These are phyloP conservation scores for Chiua virens DNA, from an alignment of 768 basidiomycete species.

Conservation along the genomic window DNA sequence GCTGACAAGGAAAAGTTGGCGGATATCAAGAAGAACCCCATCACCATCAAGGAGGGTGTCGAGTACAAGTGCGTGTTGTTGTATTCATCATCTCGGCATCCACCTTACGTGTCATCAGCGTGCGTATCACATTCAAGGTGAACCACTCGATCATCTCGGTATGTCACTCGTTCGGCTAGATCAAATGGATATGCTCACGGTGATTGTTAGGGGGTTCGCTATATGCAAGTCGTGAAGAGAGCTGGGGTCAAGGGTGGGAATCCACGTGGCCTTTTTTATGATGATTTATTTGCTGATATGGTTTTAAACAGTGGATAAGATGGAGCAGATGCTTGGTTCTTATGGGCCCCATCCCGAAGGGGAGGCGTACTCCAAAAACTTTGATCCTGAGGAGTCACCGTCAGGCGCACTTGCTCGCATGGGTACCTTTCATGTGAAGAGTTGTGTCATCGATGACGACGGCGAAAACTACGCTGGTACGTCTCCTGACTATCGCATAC, in stretches of 20 bases:
- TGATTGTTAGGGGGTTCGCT: slow-evolving; percentile 67
- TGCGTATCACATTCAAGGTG: slow-evolving; percentile 80
- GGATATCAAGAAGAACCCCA: slow-evolving; percentile 74
- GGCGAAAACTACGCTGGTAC: slow-evolving; percentile 74
- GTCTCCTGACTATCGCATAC: slow-evolving; percentile 22
- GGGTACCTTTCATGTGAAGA: slow-evolving; percentile 75
- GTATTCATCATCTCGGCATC: background rate
- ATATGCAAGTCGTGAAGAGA: slow-evolving; percentile 87
- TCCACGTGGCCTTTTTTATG: background rate
- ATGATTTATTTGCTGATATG: slow-evolving; percentile 3
- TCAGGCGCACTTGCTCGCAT: slow-evolving; percentile 84
- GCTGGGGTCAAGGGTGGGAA: slow-evolving; percentile 65
- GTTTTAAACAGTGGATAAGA: slow-evolving; percentile 69
- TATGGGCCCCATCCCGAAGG: slow-evolving; percentile 74
- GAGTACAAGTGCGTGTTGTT: slow-evolving; percentile 71
- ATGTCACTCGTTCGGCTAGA: slow-evolving; percentile 19
- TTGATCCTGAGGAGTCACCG: slow-evolving; percentile 69
- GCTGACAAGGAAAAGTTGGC: slow-evolving; percentile 43
- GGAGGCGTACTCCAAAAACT: slow-evolving; percentile 71
- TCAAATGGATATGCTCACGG: slow-evolving; percentile 6
- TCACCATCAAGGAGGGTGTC: slow-evolving; percentile 79
- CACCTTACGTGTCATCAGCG: slow-evolving; percentile 42
- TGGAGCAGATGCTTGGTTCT: slow-evolving; percentile 94
- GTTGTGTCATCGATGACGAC: slow-evolving; percentile 89
- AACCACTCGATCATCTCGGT: slow-evolving; percentile 89